Evolutionary conservation across 805 yeast species (phyloP).

Genomic region (Saturnispora hagleri): DNA sequence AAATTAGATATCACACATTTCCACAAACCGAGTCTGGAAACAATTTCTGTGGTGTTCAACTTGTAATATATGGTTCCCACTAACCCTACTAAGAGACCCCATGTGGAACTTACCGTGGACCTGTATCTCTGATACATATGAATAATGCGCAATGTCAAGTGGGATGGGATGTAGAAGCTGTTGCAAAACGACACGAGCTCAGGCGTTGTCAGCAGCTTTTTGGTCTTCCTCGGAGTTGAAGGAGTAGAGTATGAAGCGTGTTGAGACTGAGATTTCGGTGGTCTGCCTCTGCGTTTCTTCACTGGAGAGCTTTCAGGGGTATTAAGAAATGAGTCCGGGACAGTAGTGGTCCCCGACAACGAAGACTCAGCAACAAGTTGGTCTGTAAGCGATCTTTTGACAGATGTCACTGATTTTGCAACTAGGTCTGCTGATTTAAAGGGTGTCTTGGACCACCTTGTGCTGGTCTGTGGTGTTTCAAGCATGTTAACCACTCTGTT

Average conservation of each 20-base stretch:
- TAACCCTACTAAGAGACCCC: constrained; percentile 64
- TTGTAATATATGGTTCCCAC: constrained; percentile 49
- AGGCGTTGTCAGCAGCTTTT: constrained; percentile 24
- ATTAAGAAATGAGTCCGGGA: not conserved
- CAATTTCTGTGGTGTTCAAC: constrained; percentile 40
- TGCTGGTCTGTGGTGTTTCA: not conserved
- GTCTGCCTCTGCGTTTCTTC: not conserved
- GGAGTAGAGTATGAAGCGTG: too few relatives aligned
- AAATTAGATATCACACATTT: constrained; percentile 41
- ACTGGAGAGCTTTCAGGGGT: constrained; percentile 8
- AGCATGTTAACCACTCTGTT: constrained; percentile 4
- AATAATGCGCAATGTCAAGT: constrained; percentile 40
- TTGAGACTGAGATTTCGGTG: not conserved
- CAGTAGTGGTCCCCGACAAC: not conserved
- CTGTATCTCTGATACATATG: constrained; percentile 42
- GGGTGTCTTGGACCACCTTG: not conserved
- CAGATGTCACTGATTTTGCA: not conserved
- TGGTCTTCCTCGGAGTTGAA: not conserved
- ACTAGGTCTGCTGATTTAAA: not conserved
- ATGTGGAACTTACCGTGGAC: constrained; percentile 49
- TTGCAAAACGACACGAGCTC: constrained; percentile 46
- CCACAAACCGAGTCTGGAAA: constrained; percentile 40
- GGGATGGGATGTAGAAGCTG: constrained; percentile 51
- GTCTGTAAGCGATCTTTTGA: constrained; percentile 5
- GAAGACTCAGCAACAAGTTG: not conserved